Evolutionary conservation across 306 rosid species (phyloP).

Genomic region (Quercus robur): DNA sequence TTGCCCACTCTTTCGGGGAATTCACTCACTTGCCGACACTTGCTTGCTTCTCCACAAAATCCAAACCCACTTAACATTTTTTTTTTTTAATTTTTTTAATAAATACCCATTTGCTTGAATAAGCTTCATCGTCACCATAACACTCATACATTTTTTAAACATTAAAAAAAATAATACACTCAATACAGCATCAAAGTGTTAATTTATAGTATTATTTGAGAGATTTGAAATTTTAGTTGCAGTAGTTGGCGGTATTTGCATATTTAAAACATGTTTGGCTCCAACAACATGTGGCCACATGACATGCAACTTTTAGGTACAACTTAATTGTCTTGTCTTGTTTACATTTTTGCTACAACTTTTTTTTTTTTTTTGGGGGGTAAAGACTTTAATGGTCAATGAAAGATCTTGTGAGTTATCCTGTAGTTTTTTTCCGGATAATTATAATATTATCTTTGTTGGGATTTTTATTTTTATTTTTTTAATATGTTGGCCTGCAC

Average conservation of each 20-base stretch:
- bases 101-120: slow-evolving; percentile 1
- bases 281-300: slow-evolving; percentile 14
- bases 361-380: not conserved
- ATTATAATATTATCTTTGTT: slow-evolving; percentile 18
- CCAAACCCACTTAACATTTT: not conserved
- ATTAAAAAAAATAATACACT: too few species aligned
- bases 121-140: not conserved
- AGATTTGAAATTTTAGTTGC: slow-evolving; percentile 32
- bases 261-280: slow-evolving; percentile 34
- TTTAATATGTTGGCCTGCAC: not conserved
- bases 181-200: not conserved
- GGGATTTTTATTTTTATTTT: not conserved
- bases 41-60: slow-evolving; percentile 26
- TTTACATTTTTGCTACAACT: slow-evolving; percentile 28
- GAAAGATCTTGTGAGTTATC: slow-evolving; percentile 5
- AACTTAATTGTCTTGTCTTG: slow-evolving; percentile 40
- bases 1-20: slow-evolving; percentile 31
- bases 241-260: slow-evolving; percentile 45
- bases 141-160: not conserved
- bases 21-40: slow-evolving; percentile 49
- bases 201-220: slow-evolving; percentile 1
- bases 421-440: slow-evolving; percentile 11
- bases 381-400: not conserved
- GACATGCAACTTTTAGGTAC: slow-evolving; percentile 48
- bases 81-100: not conserved